These are phyloP conservation scores for Picochlorum sp. DNA, from an alignment of 139 green algal species.

Conservation along the genomic window DNA sequence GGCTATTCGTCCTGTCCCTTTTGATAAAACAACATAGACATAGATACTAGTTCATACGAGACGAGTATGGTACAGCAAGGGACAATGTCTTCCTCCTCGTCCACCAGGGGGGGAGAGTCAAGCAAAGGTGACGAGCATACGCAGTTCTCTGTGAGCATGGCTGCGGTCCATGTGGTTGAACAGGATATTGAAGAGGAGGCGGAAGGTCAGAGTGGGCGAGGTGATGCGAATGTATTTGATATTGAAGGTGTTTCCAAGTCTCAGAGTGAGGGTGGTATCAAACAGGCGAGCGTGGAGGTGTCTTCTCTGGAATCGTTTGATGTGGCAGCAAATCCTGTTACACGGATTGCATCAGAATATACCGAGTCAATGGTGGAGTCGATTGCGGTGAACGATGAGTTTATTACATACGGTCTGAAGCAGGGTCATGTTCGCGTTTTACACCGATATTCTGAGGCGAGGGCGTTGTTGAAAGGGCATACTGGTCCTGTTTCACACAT, in stretches of 20 bases:
- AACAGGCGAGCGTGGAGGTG: too few relatives aligned
- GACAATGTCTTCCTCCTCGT: too few relatives aligned
- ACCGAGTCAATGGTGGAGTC: conserved; percentile 8
- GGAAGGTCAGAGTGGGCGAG: background rate
- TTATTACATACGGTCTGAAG: conserved; percentile 74
- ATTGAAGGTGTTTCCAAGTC: too few relatives aligned
- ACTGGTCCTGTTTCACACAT: conserved; percentile 43
- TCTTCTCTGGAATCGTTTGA: conserved; percentile 5
- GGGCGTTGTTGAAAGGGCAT: conserved; percentile 65
- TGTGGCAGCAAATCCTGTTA: conserved; percentile 49
- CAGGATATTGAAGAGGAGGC: conserved; percentile 11
- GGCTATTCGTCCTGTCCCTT: too few relatives aligned
- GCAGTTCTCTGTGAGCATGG: conserved; percentile 17
- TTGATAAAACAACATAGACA: too few relatives aligned
- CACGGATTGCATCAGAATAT: conserved; percentile 44
- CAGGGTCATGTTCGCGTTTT: conserved; percentile 67
- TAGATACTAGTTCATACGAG: too few relatives aligned
- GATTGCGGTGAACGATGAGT: conserved; percentile 53
- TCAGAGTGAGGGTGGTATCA: too few relatives aligned
- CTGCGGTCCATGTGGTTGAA: conserved; percentile 29
- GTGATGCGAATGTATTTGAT: too few relatives aligned
- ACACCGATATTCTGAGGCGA: conserved; percentile 34
- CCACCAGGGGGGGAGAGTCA: too few relatives aligned
- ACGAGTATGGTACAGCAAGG: too few relatives aligned
- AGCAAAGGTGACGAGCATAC: too few relatives aligned